Base-by-base conservation (phyloP, 805 yeast genomes). In the Candida cerambycidarum region DNA sequence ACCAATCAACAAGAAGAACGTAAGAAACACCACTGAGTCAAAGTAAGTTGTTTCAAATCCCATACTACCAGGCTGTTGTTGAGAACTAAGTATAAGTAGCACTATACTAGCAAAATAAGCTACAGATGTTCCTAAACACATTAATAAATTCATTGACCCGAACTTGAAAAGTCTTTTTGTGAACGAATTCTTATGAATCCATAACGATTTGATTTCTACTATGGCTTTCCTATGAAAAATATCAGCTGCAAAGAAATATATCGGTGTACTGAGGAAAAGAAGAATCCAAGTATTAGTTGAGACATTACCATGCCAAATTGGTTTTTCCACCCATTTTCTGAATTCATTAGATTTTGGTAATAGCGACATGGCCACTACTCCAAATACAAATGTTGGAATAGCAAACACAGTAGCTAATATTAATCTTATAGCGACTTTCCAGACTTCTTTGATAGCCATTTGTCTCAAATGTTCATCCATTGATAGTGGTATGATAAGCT, bases 61-160 rank as follows among this genome's bases (percentile, higher is more conserved):
- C 55, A 50, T 52, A n/a, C 49, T 38, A 3, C 53, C 14, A 1
- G 56, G 43, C 21, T 48, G 33, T 34, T 57, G 58, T 33, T 52
- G 62, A 0, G 82, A 75, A 30, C 76, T 73, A 27, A 78, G 56
- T 3, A 60, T 69, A 10, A 85, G 60, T 33, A 83, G 61, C 0
- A 76, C 80, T 31, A 85, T 71, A 55, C 88, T 81, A 4, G 88
- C 77, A 58, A 82, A 72, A 56, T 84, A 85, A 1, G 92, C 79
- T 16, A 85, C 80, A 0, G 85, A 63, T 0, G 92, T 85, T 9
- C 93, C 93, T 37, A 85, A 61, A 38, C 79, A 73, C 83, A 85
- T 81, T 49, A 85, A 71, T 48, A 85, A 58, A 55, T 77, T 84
- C 92, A 85, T 85, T 2, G 89, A 82, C 2, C 95, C 95, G 59